phyloP scores from a whole-genome alignment of 371 early-diverging fungal genomes.

The Cokeromyces recurvatus region DNA sequence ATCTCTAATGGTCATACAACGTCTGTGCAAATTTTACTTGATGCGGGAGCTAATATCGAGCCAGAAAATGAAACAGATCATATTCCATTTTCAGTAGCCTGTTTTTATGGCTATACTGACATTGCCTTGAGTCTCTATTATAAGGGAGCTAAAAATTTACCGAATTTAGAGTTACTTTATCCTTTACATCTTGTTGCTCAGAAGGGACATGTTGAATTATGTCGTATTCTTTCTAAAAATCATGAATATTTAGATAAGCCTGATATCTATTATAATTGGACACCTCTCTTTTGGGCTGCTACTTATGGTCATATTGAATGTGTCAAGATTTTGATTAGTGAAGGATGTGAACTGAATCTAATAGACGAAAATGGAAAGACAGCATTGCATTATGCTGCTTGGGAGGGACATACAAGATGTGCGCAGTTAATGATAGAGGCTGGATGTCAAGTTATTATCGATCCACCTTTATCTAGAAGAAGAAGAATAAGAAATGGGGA shows the following conservation, averaged over 20 bases:
- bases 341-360: constrained; percentile 70
- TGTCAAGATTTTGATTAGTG: constrained; percentile 74
- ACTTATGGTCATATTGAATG: constrained; percentile 86
- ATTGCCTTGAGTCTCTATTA: constrained; percentile 76
- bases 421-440: constrained; percentile 60
- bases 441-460: constrained; percentile 40
- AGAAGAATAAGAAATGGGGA: too few relatives aligned
- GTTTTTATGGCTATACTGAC: constrained; percentile 87
- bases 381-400: constrained; percentile 87
- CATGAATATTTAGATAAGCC: constrained; percentile 64
- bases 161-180: constrained; percentile 72
- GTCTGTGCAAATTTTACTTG: constrained; percentile 71
- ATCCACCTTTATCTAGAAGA: not conserved
- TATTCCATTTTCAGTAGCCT: constrained; percentile 80
- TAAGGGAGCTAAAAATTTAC: constrained; percentile 64
- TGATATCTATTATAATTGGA: constrained; percentile 93
- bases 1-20: constrained; percentile 76
- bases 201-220: constrained; percentile 77
- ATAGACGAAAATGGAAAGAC: constrained; percentile 83
- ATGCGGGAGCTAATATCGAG: constrained; percentile 60
- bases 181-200: constrained; percentile 87
- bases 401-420: constrained; percentile 86
- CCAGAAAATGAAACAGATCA: constrained; percentile 53
- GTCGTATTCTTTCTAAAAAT: constrained; percentile 69
- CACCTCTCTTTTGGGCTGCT: constrained; percentile 92